Conservation (phyloP, 352 stramenopile genomes). For the Stramenopiles sp. region DNA sequence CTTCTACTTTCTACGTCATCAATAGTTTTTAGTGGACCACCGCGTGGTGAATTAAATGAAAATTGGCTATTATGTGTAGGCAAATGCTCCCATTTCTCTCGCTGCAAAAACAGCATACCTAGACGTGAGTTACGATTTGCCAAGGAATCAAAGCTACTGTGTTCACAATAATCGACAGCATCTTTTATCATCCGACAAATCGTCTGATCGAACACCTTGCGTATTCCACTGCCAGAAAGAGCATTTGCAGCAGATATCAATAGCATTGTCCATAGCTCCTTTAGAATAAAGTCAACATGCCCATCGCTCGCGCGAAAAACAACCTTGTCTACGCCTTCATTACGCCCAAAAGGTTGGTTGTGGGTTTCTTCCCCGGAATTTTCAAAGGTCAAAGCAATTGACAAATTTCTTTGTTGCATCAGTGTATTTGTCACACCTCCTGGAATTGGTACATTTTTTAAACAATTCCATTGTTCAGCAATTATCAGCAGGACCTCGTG, state of each 20-base stretch:
- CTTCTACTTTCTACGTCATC: too few species aligned
- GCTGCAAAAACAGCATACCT: not conserved
- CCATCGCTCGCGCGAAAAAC: not conserved
- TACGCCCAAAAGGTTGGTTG: too few species aligned
- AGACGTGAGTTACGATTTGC: too few species aligned
- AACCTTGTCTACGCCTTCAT: too few species aligned
- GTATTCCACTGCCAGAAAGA: not conserved
- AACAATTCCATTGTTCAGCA: not conserved
- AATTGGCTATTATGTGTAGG: not conserved
- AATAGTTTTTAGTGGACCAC: too few species aligned
- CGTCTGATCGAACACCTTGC: not conserved
- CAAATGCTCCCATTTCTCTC: not conserved
- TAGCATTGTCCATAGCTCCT: not conserved
- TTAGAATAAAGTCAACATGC: not conserved
- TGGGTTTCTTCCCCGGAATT: too few species aligned
- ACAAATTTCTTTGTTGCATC: not conserved
- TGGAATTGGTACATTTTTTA: not conserved
- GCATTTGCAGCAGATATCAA: not conserved
- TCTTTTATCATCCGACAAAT: not conserved
- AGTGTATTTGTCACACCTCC: not conserved
- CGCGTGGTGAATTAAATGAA: not conserved
- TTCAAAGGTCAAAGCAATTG: not conserved
- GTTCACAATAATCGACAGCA: not conserved
- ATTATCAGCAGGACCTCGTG: not conserved
- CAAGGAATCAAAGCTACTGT: too few species aligned